These are phyloP conservation scores for Simmondsia chinensis DNA, from an alignment of 148 eudicot species.

Conservation along the genomic window DNA sequence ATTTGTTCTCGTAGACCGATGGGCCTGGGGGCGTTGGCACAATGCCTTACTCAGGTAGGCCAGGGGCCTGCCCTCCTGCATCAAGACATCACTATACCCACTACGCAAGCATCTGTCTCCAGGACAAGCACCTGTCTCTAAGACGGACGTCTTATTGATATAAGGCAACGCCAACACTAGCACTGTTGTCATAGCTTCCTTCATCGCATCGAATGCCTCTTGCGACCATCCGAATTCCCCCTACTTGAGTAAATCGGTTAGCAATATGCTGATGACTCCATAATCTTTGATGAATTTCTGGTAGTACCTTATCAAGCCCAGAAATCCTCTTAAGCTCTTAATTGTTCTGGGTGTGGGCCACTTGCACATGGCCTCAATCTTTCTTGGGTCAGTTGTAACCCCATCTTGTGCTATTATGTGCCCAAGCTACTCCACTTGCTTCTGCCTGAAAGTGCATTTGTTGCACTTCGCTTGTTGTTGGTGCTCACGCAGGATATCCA, in stretches of 20 bases:
- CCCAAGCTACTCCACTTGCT: neutral
- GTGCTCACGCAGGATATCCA: neutral
- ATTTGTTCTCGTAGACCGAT: constrained; percentile 4
- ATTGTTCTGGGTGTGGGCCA: constrained; percentile 11
- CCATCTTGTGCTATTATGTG: constrained; percentile 3
- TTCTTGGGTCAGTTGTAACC: constrained; percentile 1
- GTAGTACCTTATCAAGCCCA: constrained; percentile 4
- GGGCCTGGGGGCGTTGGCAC: too few relatives aligned
- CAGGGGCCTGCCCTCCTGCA: neutral
- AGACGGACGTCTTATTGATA: neutral
- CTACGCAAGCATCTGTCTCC: constrained; percentile 5
- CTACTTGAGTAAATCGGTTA: constrained; percentile 3
- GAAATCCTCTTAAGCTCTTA: constrained; percentile 4
- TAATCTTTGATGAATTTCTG: neutral
- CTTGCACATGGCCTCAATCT: neutral
- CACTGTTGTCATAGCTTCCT: neutral
- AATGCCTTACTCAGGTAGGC: constrained; percentile 1
- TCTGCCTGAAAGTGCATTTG: constrained; percentile 2
- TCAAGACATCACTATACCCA: constrained; percentile 2
- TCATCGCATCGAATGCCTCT: neutral
- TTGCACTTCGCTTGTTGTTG: too few relatives aligned
- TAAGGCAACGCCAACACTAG: constrained; percentile 9
- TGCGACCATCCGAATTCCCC: constrained; percentile 5
- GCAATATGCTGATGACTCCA: neutral
- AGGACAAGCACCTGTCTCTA: constrained; percentile 7